Percentiles rank a stretch among this genome's conserved stretches.
Evolutionary conservation across 2,329 filamentous ascomycete genomes (phyloP).

Genomic region (Xylaria sp.): DNA sequence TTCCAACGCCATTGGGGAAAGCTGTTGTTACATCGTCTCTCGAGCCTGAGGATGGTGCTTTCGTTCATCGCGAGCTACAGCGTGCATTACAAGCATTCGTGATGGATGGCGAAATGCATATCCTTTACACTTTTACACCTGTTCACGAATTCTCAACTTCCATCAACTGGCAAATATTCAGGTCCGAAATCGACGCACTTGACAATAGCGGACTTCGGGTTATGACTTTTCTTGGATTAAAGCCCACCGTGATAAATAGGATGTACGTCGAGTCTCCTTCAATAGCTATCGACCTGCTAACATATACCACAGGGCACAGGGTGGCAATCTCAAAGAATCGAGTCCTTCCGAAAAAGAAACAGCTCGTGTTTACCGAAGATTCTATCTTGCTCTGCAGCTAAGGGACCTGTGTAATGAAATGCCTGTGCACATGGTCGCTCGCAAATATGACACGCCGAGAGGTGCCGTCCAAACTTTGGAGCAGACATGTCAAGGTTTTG

Average conservation of each 20-base stretch:
- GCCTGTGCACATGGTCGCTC: conserved; percentile 74
- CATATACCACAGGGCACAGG: conserved; percentile 67
- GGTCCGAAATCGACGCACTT: conserved; percentile 74
- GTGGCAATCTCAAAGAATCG: conserved; percentile 71
- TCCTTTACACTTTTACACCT: conserved; percentile 76
- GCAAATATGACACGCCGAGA: conserved; percentile 76
- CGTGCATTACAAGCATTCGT: conserved; percentile 78
- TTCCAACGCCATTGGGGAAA: conserved; percentile 72
- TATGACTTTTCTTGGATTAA: conserved; percentile 74
- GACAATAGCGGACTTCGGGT: conserved; percentile 79
- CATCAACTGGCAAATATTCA: conserved; percentile 79
- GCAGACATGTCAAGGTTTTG: conserved; percentile 81
- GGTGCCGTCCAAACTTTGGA: conserved; percentile 78
- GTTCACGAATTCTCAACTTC: conserved; percentile 67
- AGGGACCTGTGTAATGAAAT: conserved; percentile 82
- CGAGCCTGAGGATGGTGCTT: conserved; percentile 79
- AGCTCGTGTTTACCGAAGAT: conserved; percentile 74
- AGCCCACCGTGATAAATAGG: conserved; percentile 72
- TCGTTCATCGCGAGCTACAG: conserved; percentile 75
- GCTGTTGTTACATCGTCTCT: conserved; percentile 79
- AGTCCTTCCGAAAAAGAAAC: conserved; percentile 69
- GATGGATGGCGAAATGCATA: conserved; percentile 82
- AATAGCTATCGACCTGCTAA: conserved; percentile 28
- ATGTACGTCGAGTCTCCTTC: conserved; percentile 60
- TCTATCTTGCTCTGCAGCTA: conserved; percentile 81